Evolutionary conservation across 2,329 filamentous ascomycete species (phyloP).

Genomic region (Pestalotiopsis sp.): DNA sequence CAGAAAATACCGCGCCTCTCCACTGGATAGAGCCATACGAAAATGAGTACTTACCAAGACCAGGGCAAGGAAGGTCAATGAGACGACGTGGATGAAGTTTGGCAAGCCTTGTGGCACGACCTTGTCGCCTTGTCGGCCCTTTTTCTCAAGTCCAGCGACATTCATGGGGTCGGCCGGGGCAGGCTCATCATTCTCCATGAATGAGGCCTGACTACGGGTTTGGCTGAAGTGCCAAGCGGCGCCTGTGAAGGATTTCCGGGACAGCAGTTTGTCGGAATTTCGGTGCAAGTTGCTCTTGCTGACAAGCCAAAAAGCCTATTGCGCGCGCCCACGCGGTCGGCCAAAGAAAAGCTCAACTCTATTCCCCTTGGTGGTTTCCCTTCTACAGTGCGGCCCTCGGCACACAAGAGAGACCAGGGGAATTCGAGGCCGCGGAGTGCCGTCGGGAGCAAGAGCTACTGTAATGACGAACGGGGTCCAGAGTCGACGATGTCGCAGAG

Average conservation of each 20-base stretch:
- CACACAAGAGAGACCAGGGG: not conserved
- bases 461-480: constrained; percentile 1
- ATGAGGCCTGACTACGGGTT: constrained; percentile 7
- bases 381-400: not conserved
- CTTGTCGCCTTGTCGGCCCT: constrained; percentile 18
- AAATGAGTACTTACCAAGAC: constrained; percentile 32
- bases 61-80: constrained; percentile 31
- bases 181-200: constrained; percentile 8
- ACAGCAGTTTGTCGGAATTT: constrained; percentile 14
- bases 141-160: constrained; percentile 11
- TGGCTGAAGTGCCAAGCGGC: constrained; percentile 9
- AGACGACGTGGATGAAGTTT: constrained; percentile 32
- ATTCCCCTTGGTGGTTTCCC: not conserved
- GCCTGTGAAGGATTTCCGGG: constrained; percentile 7
- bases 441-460: not conserved
- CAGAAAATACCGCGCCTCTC: constrained; percentile 23
- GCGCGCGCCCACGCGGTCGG: not conserved
- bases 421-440: not conserved
- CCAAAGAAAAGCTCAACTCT: not conserved
- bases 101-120: constrained; percentile 15
- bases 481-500: constrained; percentile 14
- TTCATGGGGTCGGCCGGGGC: constrained; percentile 11
- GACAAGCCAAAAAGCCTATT: not conserved
- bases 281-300: not conserved
- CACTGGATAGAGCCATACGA: constrained; percentile 12